Base-by-base conservation (phyloP, 2,329 filamentous ascomycete species). In the Epichloe baconii region DNA sequence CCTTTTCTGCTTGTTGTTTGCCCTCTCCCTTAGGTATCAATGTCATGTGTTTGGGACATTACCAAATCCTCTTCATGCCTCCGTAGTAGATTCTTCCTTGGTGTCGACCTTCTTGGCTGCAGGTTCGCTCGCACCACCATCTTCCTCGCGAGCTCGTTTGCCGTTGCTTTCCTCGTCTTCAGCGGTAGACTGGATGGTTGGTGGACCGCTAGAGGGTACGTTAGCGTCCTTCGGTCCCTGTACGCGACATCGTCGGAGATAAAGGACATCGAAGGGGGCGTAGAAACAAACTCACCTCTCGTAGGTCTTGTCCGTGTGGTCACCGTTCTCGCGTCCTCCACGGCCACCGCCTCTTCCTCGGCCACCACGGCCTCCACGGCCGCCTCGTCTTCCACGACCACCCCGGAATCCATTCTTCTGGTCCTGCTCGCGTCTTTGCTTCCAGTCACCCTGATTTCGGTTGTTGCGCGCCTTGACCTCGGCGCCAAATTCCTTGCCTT, bases 41-140 rank as follows among this genome's bases (percentile, higher is more conserved):
- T 47, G 36, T 44, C 47, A 31, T 40, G 43, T 37, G 5, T 40
- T 31, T 41, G 15, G 21, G 19, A 17, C 15, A 40, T 41, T 10
- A 4, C 45, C 15, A 23, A 38, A 31, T n/a, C 26, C 46, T 36
- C 14, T 50, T 50, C 35, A 48, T 21, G 38, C 41, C 44, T 49
- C 47, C 17, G 49, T 52, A 31, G 51, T 51, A 48, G 57, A 56
- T 38, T 65, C 64, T 44, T 69, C 62, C 69, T 79, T 78, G 61
- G 62, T 67, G 56, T 83, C 78, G 41, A 80, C 73, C 70, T 83
- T 84, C 73, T 84, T 84, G 19, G 78, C 72, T 3, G 77, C 69
- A 34, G 72, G 76, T 52, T 71, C 71, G n/a, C 62, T 67, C 12
- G 61, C 59, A 4, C 62, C 58, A 34, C 59, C 63, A 34, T 76